Base-by-base conservation (phyloP, 352 stramenopile genomes). In the Phytophthora multivora region DNA sequence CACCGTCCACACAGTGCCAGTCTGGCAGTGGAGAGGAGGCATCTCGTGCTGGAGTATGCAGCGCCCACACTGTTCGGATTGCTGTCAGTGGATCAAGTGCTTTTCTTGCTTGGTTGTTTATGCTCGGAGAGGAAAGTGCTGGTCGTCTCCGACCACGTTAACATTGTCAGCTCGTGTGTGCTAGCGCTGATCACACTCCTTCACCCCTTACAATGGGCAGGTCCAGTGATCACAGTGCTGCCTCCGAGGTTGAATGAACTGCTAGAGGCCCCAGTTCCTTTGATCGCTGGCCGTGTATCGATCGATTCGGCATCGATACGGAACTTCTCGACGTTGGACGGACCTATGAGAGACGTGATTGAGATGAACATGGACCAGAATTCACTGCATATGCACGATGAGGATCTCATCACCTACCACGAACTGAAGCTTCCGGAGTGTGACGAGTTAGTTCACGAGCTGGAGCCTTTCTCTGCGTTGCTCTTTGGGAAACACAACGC, bases 361-460 rank as follows among this genome's bases (percentile, higher is more conserved):
- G 80, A 92, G 58, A 89, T 94, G 73, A 85, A 90, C 39, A 87
- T 94, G 78, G 86, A 94, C 54, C 71, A 86, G 26, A 90, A 92
- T 58, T 75, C 78, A 16, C 47, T 94, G 3, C 73, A 79, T 28
- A 91, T 94, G 81, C 81, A 94, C 49, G 78, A 89, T 55, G 81
- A 92, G 35, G 83, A 94, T 51, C 40, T 92, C 30, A 64, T 79
- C 65, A 71, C 66, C 12, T 90, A 91, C 55, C 86, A 94, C 51
- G 82, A 92, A 28, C 66, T 90, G 41, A 91, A 92, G 55, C 67
- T 91, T 8, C 86, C 86, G 0, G 83, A 81, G 2, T 90, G 81
- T 35, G 86, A 94, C 43, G 69, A 76, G 13, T 71, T 94, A 9
- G 80, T 87, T 13, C 78, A 91, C 38, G 83, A 94, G 39, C 81